Evolutionary conservation across 2,329 filamentous ascomycete genomes (phyloP), one percentile per base, ranked within the genome.

Genomic region (Fusarium verticillioides): DNA sequence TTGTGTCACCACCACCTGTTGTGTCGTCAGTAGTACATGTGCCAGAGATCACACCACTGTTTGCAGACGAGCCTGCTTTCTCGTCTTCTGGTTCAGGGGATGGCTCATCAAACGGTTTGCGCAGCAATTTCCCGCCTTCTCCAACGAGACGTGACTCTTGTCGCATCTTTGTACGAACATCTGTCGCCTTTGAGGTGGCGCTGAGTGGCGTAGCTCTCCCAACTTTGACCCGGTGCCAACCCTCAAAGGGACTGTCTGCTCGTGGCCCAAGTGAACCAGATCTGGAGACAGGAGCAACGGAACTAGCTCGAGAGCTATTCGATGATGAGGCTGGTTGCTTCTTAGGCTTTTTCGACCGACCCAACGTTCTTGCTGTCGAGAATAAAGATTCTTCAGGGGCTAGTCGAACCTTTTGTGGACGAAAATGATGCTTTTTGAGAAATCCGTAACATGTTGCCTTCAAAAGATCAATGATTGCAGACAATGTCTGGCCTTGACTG

Each of bases 361-460:
- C 63, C 7, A 71, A 49, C 12, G 64, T 75, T 36, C 54, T 76
- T 9, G 73, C 63, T 3, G 80, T 79, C 4, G 78, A 80, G 53
- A 78, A 74, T 3, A 74, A 53, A 2, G 76, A 77, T 28, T 75
- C 65, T 5, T 80, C 73, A 4, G 69, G 50, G 4, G 75, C 72
- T 9, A 76, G 19, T 5, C 74, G 75, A 19, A 79, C 62, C 21
- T 75, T 80, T 47, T 81, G 85, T 15, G 93, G 91, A 8, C 87
- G 86, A 74, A 96, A 92, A 69, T 92, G 86, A 76, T 96, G 87
- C 34, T 91, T 90, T 62, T 89, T 90, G 11, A 98, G 83, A 81
- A 97, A 98, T 67, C 94, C 90, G 54, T 87, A 88, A 32, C 93
- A 85, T 78, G 95, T 89, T 1, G 90, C 90, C 56, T 87, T 87